Percentiles rank a stretch among this genome's conserved stretches.
Conservation (phyloP, 2,329 filamentous ascomycete genomes). For the Leptodontidium sp. region DNA sequence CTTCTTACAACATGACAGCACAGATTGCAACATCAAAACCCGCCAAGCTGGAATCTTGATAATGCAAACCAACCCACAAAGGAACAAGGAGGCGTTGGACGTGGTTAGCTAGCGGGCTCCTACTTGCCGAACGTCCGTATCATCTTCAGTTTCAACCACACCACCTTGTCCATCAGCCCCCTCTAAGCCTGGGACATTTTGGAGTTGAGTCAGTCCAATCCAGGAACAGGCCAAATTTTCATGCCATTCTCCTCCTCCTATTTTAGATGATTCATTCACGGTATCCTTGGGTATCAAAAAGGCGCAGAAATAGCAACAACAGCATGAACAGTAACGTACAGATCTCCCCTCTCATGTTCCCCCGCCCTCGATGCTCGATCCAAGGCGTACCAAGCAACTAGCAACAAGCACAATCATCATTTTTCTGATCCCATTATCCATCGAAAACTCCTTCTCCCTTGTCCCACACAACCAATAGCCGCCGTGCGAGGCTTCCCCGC, state of each 20-base stretch:
- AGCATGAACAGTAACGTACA: neutral
- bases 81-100: constrained; percentile 19
- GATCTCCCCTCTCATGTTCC: constrained; percentile 14
- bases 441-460: constrained; percentile 32
- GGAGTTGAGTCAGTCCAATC: constrained; percentile 29
- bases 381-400: constrained; percentile 22
- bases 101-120: constrained; percentile 4
- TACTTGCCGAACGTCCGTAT: constrained; percentile 30
- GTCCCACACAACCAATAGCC: constrained; percentile 41
- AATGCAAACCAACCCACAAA: constrained; percentile 23
- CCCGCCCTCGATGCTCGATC: neutral
- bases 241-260: neutral
- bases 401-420: constrained; percentile 30
- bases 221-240: constrained; percentile 4
- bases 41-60: constrained; percentile 30
- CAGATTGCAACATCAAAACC: constrained; percentile 15
- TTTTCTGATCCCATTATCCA: constrained; percentile 29
- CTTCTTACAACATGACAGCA: constrained; percentile 8
- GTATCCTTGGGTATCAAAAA: constrained; percentile 1
- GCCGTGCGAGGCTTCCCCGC: constrained; percentile 35
- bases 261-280: neutral
- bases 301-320: neutral
- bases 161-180: constrained; percentile 36
- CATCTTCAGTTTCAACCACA: constrained; percentile 41
- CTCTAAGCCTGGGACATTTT: constrained; percentile 30